Evolutionary conservation across 2,329 filamentous ascomycete genomes (phyloP).

Genomic region (Nemania sp.): DNA sequence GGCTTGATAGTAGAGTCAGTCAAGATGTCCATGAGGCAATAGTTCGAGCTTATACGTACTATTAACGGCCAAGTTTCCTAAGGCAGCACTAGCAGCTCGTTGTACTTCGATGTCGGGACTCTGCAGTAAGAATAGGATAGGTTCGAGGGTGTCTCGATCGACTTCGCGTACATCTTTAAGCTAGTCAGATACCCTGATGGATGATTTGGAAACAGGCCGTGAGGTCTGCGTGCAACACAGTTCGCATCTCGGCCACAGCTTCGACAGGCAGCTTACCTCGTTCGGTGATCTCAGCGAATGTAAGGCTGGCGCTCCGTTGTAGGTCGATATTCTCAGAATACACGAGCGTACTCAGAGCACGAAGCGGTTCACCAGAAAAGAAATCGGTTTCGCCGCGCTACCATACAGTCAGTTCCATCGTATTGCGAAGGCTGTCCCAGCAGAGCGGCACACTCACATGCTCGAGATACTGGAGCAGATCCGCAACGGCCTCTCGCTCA

Average conservation of each 20-base stretch:
- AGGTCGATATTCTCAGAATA: slow-evolving; percentile 99
- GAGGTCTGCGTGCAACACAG: background rate
- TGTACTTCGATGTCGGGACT: slow-evolving; percentile 97
- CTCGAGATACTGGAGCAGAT: slow-evolving; percentile 92
- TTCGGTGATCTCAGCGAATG: slow-evolving; percentile 98
- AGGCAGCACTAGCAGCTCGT: slow-evolving; percentile 89
- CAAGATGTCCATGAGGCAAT: background rate
- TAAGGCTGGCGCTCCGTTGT: slow-evolving; percentile 94
- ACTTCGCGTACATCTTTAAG: slow-evolving; percentile 89
- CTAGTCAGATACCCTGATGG: slow-evolving; percentile 7
- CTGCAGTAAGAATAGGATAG: slow-evolving; percentile 92
- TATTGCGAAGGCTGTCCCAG: background rate
- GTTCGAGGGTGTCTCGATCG: slow-evolving; percentile 90
- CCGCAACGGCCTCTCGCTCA: slow-evolving; percentile 94
- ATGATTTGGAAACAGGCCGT: background rate
- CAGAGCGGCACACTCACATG: slow-evolving; percentile 65
- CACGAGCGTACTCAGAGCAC: slow-evolving; percentile 90
- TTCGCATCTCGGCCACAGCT: background rate
- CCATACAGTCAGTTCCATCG: slow-evolving; percentile 37
- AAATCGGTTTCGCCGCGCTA: slow-evolving; percentile 97
- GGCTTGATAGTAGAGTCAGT: slow-evolving; percentile 54
- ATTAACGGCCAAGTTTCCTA: slow-evolving; percentile 96
- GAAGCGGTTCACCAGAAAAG: slow-evolving; percentile 93
- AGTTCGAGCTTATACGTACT: slow-evolving; percentile 67
- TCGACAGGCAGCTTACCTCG: slow-evolving; percentile 67